phyloP scores from a whole-genome alignment of 345 rosid genomes.

The Eucalyptus pauciflora region DNA sequence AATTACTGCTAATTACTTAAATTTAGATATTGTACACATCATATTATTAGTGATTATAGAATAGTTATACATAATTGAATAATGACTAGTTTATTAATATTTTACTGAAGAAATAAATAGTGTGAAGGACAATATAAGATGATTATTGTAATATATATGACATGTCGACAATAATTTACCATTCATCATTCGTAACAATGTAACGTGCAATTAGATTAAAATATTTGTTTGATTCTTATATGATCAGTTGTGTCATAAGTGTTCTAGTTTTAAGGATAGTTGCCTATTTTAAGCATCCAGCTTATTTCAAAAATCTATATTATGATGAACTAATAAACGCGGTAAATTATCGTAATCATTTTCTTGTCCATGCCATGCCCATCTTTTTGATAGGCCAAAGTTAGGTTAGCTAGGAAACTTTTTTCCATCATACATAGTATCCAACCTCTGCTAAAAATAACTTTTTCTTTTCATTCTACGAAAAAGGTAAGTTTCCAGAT shows the following conservation, averaged over 20 bases:
- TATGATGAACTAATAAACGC: background rate
- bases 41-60: background rate
- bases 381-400: background rate
- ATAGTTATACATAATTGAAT: background rate
- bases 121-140: background rate
- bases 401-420: background rate
- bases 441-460: background rate
- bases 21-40: background rate
- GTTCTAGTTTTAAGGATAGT: background rate
- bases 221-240: background rate
- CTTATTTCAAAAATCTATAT: background rate
- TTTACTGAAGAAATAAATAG: background rate
- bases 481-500: background rate
- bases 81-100: background rate
- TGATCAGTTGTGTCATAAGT: background rate
- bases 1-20: background rate
- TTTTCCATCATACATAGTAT: background rate
- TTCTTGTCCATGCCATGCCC: background rate
- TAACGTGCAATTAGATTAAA: background rate
- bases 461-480: background rate
- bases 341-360: background rate
- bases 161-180: background rate
- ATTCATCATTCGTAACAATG: background rate
- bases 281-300: background rate
- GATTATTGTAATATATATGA: background rate